These are phyloP conservation scores for Hypericum perforatum DNA, from an alignment of 345 rosid genomes.

Conservation along the genomic window DNA sequence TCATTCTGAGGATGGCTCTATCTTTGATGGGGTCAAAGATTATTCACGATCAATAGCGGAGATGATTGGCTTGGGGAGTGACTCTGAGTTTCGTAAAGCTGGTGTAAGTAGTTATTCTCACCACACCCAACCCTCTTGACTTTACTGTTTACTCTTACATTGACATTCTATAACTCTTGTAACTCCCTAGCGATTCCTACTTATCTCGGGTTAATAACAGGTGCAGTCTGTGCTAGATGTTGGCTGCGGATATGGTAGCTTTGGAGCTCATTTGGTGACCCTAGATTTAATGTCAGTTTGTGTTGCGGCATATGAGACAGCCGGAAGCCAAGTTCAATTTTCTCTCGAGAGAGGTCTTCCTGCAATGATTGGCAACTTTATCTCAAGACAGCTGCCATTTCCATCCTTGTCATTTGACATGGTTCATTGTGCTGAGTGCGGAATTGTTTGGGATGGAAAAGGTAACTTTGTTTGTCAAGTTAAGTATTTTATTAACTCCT, in stretches of 20 bases:
- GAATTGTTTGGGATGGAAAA: conserved; percentile 78
- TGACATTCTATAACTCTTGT: not conserved
- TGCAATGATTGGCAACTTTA: conserved; percentile 83
- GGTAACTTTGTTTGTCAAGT: conserved; percentile 31
- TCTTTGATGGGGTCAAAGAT: conserved; percentile 90
- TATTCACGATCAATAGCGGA: conserved; percentile 92
- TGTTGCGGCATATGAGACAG: conserved; percentile 82
- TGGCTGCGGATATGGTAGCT: conserved; percentile 97
- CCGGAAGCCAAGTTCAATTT: conserved; percentile 95
- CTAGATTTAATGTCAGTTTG: conserved; percentile 76
- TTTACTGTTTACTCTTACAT: conserved; percentile 1
- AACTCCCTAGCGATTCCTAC: conserved; percentile 1
- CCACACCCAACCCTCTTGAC: not conserved
- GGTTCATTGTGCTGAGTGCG: conserved; percentile 98
- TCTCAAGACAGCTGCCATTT: conserved; percentile 76
- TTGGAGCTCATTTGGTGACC: conserved; percentile 88
- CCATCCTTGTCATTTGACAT: conserved; percentile 83
- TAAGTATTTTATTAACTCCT: not conserved
- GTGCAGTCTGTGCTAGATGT: conserved; percentile 73
- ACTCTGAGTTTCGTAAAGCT: conserved; percentile 76
- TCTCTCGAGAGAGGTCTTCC: conserved; percentile 99
- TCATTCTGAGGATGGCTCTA: conserved; percentile 78
- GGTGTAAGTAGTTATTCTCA: conserved; percentile 53
- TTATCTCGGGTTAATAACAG: conserved; percentile 26
- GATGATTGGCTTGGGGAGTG: conserved; percentile 93